Conservation (phyloP, 2,329 filamentous ascomycete species). For the Cladorrhinum sp. region DNA sequence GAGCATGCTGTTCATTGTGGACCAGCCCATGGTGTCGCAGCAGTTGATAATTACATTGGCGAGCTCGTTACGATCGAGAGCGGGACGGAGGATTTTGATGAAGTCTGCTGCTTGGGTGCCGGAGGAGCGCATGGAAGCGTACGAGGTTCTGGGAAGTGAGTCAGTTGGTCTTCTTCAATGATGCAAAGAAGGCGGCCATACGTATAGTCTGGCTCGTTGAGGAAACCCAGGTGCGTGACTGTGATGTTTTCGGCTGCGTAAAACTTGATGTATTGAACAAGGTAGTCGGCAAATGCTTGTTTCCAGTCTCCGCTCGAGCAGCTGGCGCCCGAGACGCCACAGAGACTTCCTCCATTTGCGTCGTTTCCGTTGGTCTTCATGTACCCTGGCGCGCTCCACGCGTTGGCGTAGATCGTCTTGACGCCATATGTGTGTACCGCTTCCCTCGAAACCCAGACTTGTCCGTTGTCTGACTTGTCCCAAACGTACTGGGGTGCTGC, state of each 20-base stretch:
- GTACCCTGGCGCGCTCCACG: constrained; percentile 34
- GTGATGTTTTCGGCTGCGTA: constrained; percentile 32
- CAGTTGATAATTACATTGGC: constrained; percentile 34
- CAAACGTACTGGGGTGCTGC: constrained; percentile 32
- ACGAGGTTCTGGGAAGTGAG: constrained; percentile 23
- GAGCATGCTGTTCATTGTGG: constrained; percentile 15
- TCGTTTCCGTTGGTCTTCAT: constrained; percentile 36
- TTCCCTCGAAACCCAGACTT: constrained; percentile 43
- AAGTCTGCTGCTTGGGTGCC: constrained; percentile 40
- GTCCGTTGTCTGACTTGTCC: constrained; percentile 36
- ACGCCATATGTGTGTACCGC: constrained; percentile 38
- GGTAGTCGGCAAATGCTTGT: constrained; percentile 37
- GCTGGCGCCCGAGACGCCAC: constrained; percentile 31
- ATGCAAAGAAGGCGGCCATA: too few relatives aligned
- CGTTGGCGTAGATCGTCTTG: constrained; percentile 43
- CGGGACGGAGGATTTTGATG: constrained; percentile 41
- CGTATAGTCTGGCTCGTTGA: constrained; percentile 35
- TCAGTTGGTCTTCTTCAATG: too few relatives aligned
- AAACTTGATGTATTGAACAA: constrained; percentile 37
- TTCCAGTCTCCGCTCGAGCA: constrained; percentile 36
- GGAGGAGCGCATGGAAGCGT: constrained; percentile 34
- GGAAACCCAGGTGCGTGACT: constrained; percentile 34
- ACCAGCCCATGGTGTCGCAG: constrained; percentile 26
- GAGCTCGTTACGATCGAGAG: constrained; percentile 32
- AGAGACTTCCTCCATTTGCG: constrained; percentile 29